Conservation (phyloP, 1,139 yeast species). For the Nakaseomyces nivariensis region DNA sequence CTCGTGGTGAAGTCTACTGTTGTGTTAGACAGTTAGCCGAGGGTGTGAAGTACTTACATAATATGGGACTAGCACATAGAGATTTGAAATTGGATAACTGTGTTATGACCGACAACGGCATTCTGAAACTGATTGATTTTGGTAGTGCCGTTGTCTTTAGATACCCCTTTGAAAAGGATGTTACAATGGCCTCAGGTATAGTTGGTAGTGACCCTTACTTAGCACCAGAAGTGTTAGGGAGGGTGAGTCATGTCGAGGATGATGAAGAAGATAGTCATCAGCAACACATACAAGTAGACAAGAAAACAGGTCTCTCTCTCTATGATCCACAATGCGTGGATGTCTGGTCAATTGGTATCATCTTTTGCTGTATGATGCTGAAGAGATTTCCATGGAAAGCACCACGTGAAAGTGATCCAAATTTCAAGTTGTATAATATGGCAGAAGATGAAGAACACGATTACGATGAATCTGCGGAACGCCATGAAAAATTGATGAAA, state of each 20-base stretch:
- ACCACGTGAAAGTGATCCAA: conserved; percentile 72
- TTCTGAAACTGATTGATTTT: conserved; percentile 84
- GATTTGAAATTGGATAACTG: conserved; percentile 92
- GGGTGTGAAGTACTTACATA: conserved; percentile 77
- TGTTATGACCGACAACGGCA: conserved; percentile 77
- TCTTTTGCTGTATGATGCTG: conserved; percentile 89
- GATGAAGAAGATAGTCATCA: neutral
- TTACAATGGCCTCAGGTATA: conserved; percentile 79
- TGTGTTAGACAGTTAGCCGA: conserved; percentile 76
- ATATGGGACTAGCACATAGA: conserved; percentile 86
- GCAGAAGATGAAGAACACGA: conserved; percentile 36
- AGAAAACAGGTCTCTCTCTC: conserved; percentile 34
- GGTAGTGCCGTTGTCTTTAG: conserved; percentile 91
- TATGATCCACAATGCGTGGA: conserved; percentile 92
- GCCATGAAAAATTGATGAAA: conserved; percentile 35
- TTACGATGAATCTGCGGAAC: conserved; percentile 37
- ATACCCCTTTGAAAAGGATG: conserved; percentile 73
- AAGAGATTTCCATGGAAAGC: conserved; percentile 96
- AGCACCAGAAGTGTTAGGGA: conserved; percentile 79
- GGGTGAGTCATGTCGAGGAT: neutral
- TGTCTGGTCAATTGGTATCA: conserved; percentile 90
- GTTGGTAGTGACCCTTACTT: conserved; percentile 96
- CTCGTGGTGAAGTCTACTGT: conserved; percentile 73
- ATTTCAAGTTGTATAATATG: conserved; percentile 51
- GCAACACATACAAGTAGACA: neutral